These are phyloP conservation scores for Pterocarpus santalinus DNA, from an alignment of 306 rosid species.

Conservation along the genomic window DNA sequence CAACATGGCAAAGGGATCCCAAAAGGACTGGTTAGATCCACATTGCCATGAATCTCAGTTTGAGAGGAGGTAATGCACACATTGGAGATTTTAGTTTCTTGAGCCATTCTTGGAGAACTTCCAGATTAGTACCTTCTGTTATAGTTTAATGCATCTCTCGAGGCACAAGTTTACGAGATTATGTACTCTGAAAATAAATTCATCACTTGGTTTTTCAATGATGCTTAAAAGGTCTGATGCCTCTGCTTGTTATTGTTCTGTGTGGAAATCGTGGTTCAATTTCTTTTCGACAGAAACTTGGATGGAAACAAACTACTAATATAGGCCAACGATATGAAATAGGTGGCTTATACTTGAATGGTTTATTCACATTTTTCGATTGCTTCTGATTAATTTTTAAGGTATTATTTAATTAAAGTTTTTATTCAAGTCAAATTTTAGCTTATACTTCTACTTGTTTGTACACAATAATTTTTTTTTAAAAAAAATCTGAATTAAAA, in stretches of 20 bases:
- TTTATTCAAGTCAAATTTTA: not conserved
- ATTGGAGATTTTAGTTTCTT: slow-evolving; percentile 38
- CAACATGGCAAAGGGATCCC: slow-evolving; percentile 62
- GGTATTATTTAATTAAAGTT: too few species aligned
- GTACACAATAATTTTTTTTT: not conserved
- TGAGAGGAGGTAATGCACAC: slow-evolving; percentile 69
- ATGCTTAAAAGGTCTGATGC: slow-evolving; percentile 34
- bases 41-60: slow-evolving; percentile 92
- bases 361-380: too few species aligned
- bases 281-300: not conserved
- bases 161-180: slow-evolving; percentile 33
- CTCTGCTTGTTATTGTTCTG: slow-evolving; percentile 10
- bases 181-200: slow-evolving; percentile 55
- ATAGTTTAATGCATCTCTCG: slow-evolving; percentile 38
- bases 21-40: slow-evolving; percentile 93
- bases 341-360: not conserved
- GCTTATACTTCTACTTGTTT: too few species aligned
- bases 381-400: too few species aligned
- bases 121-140: not conserved
- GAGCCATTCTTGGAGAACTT: slow-evolving; percentile 36
- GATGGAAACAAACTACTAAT: not conserved
- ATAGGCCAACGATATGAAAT: not conserved
- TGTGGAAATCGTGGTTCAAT: slow-evolving; percentile 1
- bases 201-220: slow-evolving; percentile 14
- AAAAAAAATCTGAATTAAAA: too few species aligned